These are phyloP conservation scores for Fraxinus pennsylvanica DNA, from an alignment of 257 asterid species.

Conservation along the genomic window DNA sequence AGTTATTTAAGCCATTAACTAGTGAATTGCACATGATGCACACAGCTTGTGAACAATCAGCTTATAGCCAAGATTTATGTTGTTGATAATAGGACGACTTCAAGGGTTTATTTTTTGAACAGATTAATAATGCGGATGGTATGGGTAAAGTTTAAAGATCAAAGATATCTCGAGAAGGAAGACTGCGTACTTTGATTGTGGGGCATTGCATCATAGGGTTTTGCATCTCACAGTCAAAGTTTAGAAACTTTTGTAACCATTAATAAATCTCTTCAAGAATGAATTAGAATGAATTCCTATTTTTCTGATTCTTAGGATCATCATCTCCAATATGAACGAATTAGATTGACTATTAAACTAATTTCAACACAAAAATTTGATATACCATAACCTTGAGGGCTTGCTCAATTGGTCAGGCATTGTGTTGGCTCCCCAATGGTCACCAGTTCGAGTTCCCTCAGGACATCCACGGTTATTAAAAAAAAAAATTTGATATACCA, in stretches of 20 bases:
- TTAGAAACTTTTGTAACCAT: neutral
- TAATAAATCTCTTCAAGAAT: neutral
- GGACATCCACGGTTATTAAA: too few species aligned
- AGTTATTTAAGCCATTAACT: slow-evolving; percentile 23
- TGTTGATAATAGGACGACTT: neutral
- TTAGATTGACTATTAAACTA: neutral
- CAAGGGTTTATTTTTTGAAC: neutral
- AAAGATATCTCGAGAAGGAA: neutral
- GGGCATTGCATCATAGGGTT: neutral
- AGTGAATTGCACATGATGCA: neutral
- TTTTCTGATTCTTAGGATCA: neutral
- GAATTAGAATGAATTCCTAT: neutral
- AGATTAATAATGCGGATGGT: neutral
- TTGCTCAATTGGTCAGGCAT: too few species aligned
- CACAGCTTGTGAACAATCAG: neutral
- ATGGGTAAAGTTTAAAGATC: neutral
- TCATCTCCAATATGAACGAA: neutral
- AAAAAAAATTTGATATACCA: neutral
- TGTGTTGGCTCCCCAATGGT: too few species aligned
- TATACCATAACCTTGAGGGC: too few species aligned
- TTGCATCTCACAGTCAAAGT: neutral
- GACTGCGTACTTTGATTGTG: neutral
- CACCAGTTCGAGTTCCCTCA: too few species aligned
- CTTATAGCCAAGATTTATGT: neutral
- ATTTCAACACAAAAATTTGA: too few species aligned